A percentile compares a stretch with the other conserved stretches of the same genome.
These are phyloP conservation scores for Apocynum venetum DNA, from an alignment of 257 asterid species.

Conservation along the genomic window DNA sequence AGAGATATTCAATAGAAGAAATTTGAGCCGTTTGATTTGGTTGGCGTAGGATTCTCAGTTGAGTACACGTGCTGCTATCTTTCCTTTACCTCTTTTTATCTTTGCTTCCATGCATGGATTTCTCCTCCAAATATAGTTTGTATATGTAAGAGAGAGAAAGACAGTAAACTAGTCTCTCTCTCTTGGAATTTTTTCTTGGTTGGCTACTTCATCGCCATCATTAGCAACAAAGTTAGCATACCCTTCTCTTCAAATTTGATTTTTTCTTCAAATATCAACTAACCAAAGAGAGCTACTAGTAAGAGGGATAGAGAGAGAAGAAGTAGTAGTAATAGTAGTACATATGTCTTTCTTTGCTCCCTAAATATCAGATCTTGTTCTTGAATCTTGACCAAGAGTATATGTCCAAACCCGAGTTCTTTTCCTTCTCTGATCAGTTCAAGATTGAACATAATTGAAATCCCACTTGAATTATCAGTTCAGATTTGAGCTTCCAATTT, in stretches of 20 bases:
- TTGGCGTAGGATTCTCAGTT: slow-evolving; percentile 31
- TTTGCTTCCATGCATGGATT: slow-evolving; percentile 66
- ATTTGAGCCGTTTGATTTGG: slow-evolving; percentile 27
- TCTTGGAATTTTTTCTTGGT: slow-evolving; percentile 14
- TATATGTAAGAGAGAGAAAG: slow-evolving; percentile 12
- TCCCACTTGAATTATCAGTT: slow-evolving; percentile 13
- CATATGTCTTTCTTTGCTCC: background rate
- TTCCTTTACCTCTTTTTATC: slow-evolving; percentile 34
- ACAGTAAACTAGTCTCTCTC: background rate
- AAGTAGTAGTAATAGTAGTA: background rate
- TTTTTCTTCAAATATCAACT: slow-evolving; percentile 26
- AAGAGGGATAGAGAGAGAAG: slow-evolving; percentile 11
- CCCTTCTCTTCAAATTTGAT: slow-evolving; percentile 16
- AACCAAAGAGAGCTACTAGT: slow-evolving; percentile 13
- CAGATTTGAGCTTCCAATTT: slow-evolving; percentile 19
- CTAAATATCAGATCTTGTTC: slow-evolving; percentile 31
- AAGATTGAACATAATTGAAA: slow-evolving; percentile 7
- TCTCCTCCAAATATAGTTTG: slow-evolving; percentile 46
- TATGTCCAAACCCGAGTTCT: background rate
- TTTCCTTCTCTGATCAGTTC: slow-evolving; percentile 13
- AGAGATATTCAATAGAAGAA: slow-evolving; percentile 20
- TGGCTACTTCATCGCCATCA: slow-evolving; percentile 33
- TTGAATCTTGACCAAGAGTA: slow-evolving; percentile 19
- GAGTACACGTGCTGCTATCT: slow-evolving; percentile 47
- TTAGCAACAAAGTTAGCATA: slow-evolving; percentile 27